Evolutionary conservation across 306 rosid species (phyloP).

Genomic region (Trichosanthes truncata): DNA sequence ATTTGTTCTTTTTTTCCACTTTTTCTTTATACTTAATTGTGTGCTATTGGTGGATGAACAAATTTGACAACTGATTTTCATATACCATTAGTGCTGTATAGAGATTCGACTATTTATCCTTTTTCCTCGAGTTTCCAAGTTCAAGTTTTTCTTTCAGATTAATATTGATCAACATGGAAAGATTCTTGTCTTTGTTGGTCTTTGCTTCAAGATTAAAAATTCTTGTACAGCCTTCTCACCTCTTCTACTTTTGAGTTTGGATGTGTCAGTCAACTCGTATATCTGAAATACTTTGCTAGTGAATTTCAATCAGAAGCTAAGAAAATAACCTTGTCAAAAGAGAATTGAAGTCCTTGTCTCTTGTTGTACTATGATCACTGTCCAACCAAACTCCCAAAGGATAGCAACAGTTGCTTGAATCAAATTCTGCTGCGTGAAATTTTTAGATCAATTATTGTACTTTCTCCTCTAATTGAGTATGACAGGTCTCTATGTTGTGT

Average conservation of each 20-base stretch:
- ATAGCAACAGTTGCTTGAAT: background rate
- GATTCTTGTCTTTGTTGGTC: background rate
- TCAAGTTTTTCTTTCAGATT: background rate
- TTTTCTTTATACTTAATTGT: slow-evolving; percentile 1
- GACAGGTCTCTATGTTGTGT: background rate
- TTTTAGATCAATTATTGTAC: background rate
- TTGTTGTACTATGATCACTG: background rate
- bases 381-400: background rate
- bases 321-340: background rate
- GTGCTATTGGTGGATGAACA: background rate
- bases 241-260: background rate
- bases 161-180: background rate
- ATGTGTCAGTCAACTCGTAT: background rate
- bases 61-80: background rate
- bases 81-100: background rate
- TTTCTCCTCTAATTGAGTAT: background rate
- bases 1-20: background rate
- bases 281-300: background rate
- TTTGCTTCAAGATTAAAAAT: background rate
- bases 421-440: background rate
- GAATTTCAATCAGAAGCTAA: background rate
- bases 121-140: background rate
- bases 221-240: background rate
- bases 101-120: background rate
- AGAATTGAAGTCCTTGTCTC: background rate